Evolutionary conservation across 139 green algal species (phyloP).

Genomic region (Chlorella sp.): DNA sequence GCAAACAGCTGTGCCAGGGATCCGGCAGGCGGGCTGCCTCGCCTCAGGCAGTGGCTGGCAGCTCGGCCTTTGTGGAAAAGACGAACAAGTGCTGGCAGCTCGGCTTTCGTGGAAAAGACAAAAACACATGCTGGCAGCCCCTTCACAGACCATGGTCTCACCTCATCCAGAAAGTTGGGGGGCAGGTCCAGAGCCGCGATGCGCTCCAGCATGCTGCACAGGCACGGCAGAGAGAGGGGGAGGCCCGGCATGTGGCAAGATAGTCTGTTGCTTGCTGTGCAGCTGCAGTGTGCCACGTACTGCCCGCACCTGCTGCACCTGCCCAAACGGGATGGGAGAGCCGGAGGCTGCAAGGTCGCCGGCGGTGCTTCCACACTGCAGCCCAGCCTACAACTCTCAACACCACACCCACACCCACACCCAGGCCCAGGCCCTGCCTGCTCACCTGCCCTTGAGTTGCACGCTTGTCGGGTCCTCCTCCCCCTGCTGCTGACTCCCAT

Average conservation of each 20-base stretch:
- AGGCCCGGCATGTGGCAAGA: neutral
- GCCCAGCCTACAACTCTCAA: neutral
- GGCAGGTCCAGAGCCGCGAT: slow-evolving; percentile 70
- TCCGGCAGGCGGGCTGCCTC: too few species aligned
- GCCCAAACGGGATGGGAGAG: too few species aligned
- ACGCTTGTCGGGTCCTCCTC: slow-evolving; percentile 28
- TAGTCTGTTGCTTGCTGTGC: too few species aligned
- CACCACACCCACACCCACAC: neutral
- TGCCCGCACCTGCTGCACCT: too few species aligned
- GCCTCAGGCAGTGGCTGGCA: too few species aligned
- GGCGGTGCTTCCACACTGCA: neutral
- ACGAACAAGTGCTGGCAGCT: too few species aligned
- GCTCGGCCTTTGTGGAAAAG: too few species aligned
- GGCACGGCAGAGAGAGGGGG: neutral
- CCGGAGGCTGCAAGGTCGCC: neutral
- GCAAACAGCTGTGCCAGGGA: too few species aligned
- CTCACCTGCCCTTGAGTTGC: slow-evolving; percentile 15
- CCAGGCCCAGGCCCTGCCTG: neutral
- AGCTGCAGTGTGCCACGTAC: too few species aligned
- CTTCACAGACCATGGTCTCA: too few species aligned
- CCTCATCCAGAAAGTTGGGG: slow-evolving; percentile 88
- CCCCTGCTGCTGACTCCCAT: neutral
- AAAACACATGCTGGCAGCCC: too few species aligned
- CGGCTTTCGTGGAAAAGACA: too few species aligned
- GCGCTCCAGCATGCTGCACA: slow-evolving; percentile 49